These are phyloP conservation scores for Irineochytrium annulatum DNA, from an alignment of 192 early-diverging fungal species.

Conservation along the genomic window DNA sequence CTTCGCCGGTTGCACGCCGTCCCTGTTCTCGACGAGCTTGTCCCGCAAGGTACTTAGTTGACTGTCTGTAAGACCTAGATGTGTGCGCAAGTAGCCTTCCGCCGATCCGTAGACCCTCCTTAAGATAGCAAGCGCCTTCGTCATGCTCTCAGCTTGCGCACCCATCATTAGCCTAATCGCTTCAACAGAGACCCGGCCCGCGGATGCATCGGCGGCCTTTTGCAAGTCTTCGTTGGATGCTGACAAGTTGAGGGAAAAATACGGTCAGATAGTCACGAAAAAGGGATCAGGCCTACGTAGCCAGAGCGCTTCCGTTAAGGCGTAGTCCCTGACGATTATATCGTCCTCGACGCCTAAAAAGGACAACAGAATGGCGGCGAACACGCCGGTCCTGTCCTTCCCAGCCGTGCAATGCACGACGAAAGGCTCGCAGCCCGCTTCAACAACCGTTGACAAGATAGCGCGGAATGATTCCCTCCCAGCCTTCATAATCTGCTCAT, in stretches of 20 bases:
- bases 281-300: neutral
- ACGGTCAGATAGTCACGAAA: neutral
- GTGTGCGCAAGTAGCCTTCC: neutral
- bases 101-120: neutral
- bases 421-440: neutral
- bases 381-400: slow-evolving; percentile 65
- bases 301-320: slow-evolving; percentile 40
- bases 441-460: neutral
- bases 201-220: neutral
- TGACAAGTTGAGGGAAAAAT: neutral
- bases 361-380: slow-evolving; percentile 53
- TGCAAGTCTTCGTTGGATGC: neutral
- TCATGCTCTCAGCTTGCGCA: neutral
- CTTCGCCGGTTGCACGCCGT: slow-evolving; percentile 15
- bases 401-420: slow-evolving; percentile 70
- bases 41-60: neutral
- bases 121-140: neutral
- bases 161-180: neutral
- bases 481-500: neutral
- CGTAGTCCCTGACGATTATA: slow-evolving; percentile 63
- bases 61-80: neutral
- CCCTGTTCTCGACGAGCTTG: neutral
- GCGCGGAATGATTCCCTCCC: neutral
- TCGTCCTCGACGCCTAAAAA: slow-evolving; percentile 65
- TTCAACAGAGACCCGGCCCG: neutral